Percentiles rank a stretch among this genome's conserved stretches.
Evolutionary conservation across 768 basidiomycete species (phyloP).

Genomic region (Pleurotus citrinopileatus): DNA sequence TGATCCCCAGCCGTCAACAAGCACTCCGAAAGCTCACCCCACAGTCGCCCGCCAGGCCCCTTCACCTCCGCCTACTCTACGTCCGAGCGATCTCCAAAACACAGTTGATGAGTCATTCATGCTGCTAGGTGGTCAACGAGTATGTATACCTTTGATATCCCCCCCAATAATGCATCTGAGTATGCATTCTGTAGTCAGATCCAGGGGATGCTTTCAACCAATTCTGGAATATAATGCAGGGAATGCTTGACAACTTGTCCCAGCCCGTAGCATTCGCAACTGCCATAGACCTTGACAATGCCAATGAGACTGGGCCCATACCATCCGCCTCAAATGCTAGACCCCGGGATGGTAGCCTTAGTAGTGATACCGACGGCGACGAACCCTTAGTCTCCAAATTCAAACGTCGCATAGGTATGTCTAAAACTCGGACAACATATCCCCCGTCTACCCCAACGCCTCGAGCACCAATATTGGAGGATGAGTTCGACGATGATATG

Average conservation of each 20-base stretch:
- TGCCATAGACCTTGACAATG: conserved; percentile 56
- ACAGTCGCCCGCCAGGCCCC: conserved; percentile 37
- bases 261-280: conserved; percentile 85
- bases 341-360: conserved; percentile 49
- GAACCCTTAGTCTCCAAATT: conserved; percentile 59
- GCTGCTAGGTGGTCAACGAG: conserved; percentile 75
- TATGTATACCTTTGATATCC: conserved; percentile 34
- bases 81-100: conserved; percentile 49
- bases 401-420: conserved; percentile 48
- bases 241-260: conserved; percentile 82
- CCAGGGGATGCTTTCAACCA: conserved; percentile 85
- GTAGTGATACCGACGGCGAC: conserved; percentile 68
- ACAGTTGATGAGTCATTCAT: conserved; percentile 88
- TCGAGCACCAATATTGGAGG: conserved; percentile 20
- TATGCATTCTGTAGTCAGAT: conserved; percentile 54
- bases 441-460: neutral
- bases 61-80: conserved; percentile 41
- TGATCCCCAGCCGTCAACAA: conserved; percentile 27
- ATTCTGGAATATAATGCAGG: conserved; percentile 88
- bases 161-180: conserved; percentile 5
- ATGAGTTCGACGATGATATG: conserved; percentile 62
- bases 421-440: conserved; percentile 3
- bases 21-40: conserved; percentile 20
- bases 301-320: conserved; percentile 16
- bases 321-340: conserved; percentile 20